A percentile compares a stretch with the other conserved stretches of the same genome.
Evolutionary conservation across 2,329 filamentous ascomycete genomes (phyloP).

Genomic region (Blumeria hordei): DNA sequence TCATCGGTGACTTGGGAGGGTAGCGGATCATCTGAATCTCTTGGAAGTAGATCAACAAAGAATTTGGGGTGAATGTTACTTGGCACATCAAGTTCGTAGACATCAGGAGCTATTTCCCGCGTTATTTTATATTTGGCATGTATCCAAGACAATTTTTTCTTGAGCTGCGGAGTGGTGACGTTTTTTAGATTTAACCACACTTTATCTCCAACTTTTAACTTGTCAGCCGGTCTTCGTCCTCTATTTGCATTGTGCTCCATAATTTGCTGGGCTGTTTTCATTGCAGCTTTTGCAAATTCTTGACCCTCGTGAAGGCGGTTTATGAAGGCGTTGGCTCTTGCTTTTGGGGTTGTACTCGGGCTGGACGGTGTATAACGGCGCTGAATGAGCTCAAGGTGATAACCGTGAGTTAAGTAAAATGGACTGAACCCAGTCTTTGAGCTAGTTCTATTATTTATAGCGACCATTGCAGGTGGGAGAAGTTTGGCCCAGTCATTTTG

Average conservation of each 20-base stretch:
- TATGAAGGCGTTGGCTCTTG: background rate
- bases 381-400: background rate
- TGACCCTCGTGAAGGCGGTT: background rate
- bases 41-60: background rate
- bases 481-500: slow-evolving; percentile 2
- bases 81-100: background rate
- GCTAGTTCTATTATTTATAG: background rate
- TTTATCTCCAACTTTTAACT: background rate
- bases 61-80: background rate
- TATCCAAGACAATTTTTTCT: background rate
- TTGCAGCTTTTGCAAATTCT: background rate
- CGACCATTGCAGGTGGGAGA: background rate
- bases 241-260: background rate
- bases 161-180: background rate
- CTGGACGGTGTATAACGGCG: background rate
- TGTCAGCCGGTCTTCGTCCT: background rate
- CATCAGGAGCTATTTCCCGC: background rate
- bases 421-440: background rate
- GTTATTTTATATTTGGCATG: background rate
- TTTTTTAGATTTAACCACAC: slow-evolving; percentile 1
- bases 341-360: background rate
- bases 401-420: background rate
- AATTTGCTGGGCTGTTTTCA: background rate
- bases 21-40: background rate
- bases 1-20: background rate